These are phyloP conservation scores for Aspergillus sp. DNA, from an alignment of 2,329 filamentous ascomycete species.

Conservation along the genomic window DNA sequence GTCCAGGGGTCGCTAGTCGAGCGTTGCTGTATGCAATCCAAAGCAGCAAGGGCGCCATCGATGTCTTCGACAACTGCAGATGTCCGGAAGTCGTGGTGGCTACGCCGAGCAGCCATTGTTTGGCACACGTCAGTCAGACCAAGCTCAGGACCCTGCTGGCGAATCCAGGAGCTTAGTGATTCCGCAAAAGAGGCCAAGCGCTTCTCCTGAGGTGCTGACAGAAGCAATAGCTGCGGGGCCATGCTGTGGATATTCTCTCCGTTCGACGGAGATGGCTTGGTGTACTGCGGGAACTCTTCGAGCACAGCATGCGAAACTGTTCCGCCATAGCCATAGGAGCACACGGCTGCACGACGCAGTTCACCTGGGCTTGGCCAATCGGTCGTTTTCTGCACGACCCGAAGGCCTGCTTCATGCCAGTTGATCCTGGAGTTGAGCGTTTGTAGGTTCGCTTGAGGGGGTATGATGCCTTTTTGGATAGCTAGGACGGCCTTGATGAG, in stretches of 20 bases:
- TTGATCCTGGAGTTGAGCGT: conserved; percentile 29
- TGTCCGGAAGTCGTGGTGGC: conserved; percentile 25
- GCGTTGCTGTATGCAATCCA: conserved; percentile 13
- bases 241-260: background rate
- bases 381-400: conserved; percentile 16
- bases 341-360: conserved; percentile 21
- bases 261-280: background rate
- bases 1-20: conserved; percentile 5
- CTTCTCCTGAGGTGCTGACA: conserved; percentile 29
- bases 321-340: conserved; percentile 30
- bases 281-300: conserved; percentile 12
- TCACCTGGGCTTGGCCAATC: conserved; percentile 12
- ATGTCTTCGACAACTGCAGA: conserved; percentile 17
- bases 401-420: conserved; percentile 18
- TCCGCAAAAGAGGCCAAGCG: conserved; percentile 17
- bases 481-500: conserved; percentile 22
- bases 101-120: conserved; percentile 26
- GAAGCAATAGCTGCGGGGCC: conserved; percentile 12
- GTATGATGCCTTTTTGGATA: conserved; percentile 14
- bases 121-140: conserved; percentile 16
- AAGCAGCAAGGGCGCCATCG: conserved; percentile 14
- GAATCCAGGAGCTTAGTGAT: conserved; percentile 19
- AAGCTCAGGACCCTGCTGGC: conserved; percentile 10
- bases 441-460: conserved; percentile 29
- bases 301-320: conserved; percentile 30